phyloP scores from a whole-genome alignment of 83 land plant species.

The Picea engelmannii region DNA sequence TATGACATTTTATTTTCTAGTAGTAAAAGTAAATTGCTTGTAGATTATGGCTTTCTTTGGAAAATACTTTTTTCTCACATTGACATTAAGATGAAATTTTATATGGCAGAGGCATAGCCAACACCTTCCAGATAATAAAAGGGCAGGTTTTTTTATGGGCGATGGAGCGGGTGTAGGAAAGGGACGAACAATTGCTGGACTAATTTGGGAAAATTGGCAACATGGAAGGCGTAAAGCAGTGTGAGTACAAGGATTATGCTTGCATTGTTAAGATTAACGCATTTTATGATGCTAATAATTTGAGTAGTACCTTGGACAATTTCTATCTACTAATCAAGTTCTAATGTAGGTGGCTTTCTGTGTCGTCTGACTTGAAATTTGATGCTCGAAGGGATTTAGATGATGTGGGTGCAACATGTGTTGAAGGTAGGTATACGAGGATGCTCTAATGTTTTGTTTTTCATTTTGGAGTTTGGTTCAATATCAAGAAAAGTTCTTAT shows the following conservation, averaged over 20 bases:
- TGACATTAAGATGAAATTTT: conserved; percentile 8
- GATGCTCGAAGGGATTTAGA: conserved; percentile 98
- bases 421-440: conserved; percentile 84
- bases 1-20: background rate
- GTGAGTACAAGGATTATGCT: conserved; percentile 39
- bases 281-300: background rate
- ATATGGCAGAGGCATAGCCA: conserved; percentile 83
- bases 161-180: conserved; percentile 99
- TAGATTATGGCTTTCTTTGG: background rate
- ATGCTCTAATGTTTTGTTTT: background rate
- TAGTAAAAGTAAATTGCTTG: background rate
- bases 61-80: background rate
- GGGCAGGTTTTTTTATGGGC: conserved; percentile 99
- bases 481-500: background rate
- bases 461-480: background rate
- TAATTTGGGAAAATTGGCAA: conserved; percentile 99
- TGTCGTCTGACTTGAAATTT: conserved; percentile 93
- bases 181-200: conserved; percentile 96
- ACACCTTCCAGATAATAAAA: conserved; percentile 66
- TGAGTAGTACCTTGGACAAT: conserved; percentile 8
- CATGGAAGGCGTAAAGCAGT: conserved; percentile 82
- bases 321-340: conserved; percentile 15
- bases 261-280: background rate
- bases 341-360: conserved; percentile 88
- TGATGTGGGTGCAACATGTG: conserved; percentile 81